Conservation (phyloP, 208 protist species). For the Leishmania tarentolae region DNA sequence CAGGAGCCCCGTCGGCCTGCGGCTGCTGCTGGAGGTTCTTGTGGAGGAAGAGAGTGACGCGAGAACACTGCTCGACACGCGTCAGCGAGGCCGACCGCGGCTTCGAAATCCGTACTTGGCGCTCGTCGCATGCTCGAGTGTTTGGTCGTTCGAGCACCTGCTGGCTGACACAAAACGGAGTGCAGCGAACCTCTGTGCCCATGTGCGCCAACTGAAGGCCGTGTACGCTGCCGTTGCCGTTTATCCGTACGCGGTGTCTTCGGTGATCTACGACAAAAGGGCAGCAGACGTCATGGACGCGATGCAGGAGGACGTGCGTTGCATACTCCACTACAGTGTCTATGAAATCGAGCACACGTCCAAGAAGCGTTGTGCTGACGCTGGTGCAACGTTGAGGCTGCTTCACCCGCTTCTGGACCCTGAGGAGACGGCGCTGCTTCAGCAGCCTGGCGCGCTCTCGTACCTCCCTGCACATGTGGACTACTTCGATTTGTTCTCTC, state of each 20-base stretch:
- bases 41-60: slow-evolving; percentile 28
- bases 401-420: slow-evolving; percentile 35
- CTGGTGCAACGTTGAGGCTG: background rate
- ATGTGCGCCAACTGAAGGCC: slow-evolving; percentile 3
- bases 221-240: slow-evolving; percentile 26
- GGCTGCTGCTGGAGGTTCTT: slow-evolving; percentile 53
- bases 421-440: slow-evolving; percentile 35
- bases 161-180: slow-evolving; percentile 2
- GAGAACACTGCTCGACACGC: background rate
- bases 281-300: slow-evolving; percentile 3
- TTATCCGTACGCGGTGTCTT: background rate
- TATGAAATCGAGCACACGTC: slow-evolving; percentile 10
- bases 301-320: slow-evolving; percentile 29
- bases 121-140: slow-evolving; percentile 47
- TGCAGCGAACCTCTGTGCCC: background rate
- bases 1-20: slow-evolving; percentile 39
- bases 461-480: slow-evolving; percentile 44
- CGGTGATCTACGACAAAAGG: background rate
- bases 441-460: slow-evolving; percentile 12
- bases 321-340: slow-evolving; percentile 20
- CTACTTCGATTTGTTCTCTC: slow-evolving; percentile 41
- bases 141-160: slow-evolving; percentile 34
- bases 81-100: background rate
- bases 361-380: background rate
- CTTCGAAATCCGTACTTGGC: slow-evolving; percentile 44